Percentiles rank a stretch among this genome's conserved stretches.
phyloP scores from a whole-genome alignment of 1,139 yeast genomes.

The Yamadazyma atlantica region DNA sequence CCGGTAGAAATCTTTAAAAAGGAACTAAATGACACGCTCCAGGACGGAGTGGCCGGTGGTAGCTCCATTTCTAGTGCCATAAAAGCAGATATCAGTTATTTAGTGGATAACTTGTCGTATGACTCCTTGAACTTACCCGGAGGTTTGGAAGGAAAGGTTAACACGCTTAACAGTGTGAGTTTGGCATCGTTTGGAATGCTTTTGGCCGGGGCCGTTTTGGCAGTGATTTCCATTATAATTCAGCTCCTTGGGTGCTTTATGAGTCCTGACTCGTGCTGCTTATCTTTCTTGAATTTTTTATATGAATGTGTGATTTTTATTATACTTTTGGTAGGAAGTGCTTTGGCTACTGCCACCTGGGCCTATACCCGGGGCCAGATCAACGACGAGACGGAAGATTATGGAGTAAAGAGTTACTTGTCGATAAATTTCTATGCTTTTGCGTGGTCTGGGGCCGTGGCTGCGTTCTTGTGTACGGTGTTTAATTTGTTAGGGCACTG shows the following conservation, averaged over 20 bases:
- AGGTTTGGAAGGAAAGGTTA: conserved; percentile 29
- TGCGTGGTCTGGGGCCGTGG: conserved; percentile 41
- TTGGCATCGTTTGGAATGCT: conserved; percentile 29
- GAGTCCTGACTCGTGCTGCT: conserved; percentile 38
- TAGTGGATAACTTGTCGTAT: conserved; percentile 30
- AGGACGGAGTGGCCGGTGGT: conserved; percentile 24
- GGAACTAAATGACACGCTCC: conserved; percentile 36
- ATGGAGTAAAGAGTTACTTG: conserved; percentile 37
- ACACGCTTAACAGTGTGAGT: conserved; percentile 27
- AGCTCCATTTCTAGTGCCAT: conserved; percentile 21
- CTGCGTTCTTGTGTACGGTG: conserved; percentile 33
- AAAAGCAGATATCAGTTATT: conserved; percentile 24
- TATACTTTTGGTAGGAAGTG: conserved; percentile 33
- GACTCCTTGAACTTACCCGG: conserved; percentile 41
- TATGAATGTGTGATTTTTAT: conserved; percentile 33
- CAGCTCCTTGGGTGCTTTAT: conserved; percentile 34
- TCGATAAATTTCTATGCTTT: conserved; percentile 46
- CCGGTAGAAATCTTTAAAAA: conserved; percentile 48
- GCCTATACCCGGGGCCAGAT: conserved; percentile 29
- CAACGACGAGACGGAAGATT: conserved; percentile 29
- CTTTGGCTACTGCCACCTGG: conserved; percentile 35
- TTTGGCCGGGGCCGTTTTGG: conserved; percentile 27
- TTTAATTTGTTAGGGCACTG: conserved; percentile 45
- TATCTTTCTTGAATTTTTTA: conserved; percentile 41
- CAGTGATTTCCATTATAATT: conserved; percentile 28